phyloP scores from a whole-genome alignment of 371 early-diverging fungal species.

The Rhizopus stolonifer region DNA sequence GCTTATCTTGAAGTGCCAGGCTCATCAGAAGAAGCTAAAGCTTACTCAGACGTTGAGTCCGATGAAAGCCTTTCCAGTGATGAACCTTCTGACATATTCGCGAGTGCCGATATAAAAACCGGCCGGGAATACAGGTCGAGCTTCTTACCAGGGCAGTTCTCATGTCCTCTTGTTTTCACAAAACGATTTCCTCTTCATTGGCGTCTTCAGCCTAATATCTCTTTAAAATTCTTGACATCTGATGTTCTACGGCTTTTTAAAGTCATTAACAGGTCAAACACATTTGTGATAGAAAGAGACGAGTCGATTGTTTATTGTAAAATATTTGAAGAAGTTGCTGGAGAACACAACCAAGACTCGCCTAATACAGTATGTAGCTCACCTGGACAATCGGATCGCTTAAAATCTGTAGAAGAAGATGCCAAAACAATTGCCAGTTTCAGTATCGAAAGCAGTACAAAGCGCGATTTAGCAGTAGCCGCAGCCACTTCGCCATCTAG shows the following conservation, averaged over 20 bases:
- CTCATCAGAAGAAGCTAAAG: conserved; percentile 18
- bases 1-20: conserved; percentile 62
- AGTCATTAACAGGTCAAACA: conserved; percentile 70
- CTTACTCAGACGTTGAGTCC: conserved; percentile 36
- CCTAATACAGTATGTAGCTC: conserved; percentile 15
- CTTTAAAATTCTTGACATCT: conserved; percentile 60
- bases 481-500: conserved; percentile 13
- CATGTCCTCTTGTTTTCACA: conserved; percentile 67
- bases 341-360: conserved; percentile 5
- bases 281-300: conserved; percentile 70
- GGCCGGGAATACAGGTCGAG: background rate
- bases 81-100: conserved; percentile 17
- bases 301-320: conserved; percentile 53
- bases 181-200: conserved; percentile 74
- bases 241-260: conserved; percentile 60
- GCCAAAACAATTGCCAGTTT: conserved; percentile 7
- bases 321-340: conserved; percentile 32
- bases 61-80: conserved; percentile 41
- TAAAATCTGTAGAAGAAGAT: conserved; percentile 15
- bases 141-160: conserved; percentile 67
- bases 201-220: conserved; percentile 68
- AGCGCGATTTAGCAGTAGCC: conserved; percentile 11
- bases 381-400: conserved; percentile 5
- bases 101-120: background rate
- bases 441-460: background rate